These are phyloP conservation scores for Articulospora tetracladia DNA, from an alignment of 495 filamentous ascomycete species.

Conservation along the genomic window DNA sequence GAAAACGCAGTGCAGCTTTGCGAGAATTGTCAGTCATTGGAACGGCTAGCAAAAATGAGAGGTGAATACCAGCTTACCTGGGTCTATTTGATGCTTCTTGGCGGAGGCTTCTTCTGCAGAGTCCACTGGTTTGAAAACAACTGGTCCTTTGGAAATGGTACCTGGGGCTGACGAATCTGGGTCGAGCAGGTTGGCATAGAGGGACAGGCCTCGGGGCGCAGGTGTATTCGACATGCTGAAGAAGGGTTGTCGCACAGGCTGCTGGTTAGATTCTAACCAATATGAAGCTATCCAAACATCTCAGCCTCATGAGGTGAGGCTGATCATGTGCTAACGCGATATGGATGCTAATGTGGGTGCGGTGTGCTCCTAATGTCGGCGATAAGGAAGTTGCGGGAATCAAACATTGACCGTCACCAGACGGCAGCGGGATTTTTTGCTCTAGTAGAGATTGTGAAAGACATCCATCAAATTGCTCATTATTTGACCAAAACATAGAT, in stretches of 20 bases:
- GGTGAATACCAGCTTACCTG: constrained; percentile 53
- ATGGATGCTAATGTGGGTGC: neutral
- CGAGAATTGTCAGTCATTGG: constrained; percentile 41
- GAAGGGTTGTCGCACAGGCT: neutral
- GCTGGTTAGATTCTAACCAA: neutral
- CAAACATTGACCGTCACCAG: neutral
- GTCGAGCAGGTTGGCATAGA: constrained; percentile 56
- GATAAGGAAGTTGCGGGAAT: neutral
- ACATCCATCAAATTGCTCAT: neutral
- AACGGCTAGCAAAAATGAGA: constrained; percentile 23
- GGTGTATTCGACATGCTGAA: constrained; percentile 5
- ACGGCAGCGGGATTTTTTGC: neutral
- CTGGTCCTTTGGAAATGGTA: constrained; percentile 73
- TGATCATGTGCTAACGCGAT: neutral
- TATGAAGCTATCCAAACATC: neutral
- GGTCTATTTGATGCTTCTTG: constrained; percentile 69
- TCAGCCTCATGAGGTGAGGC: neutral
- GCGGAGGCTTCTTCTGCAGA: constrained; percentile 48
- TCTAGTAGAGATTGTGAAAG: neutral
- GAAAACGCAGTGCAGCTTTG: constrained; percentile 77
- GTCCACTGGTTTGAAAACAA: constrained; percentile 64
- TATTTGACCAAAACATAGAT: neutral
- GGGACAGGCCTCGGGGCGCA: constrained; percentile 37
- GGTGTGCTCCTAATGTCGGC: neutral
- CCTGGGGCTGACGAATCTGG: constrained; percentile 38